A percentile compares a stretch with the other conserved stretches of the same genome.
Evolutionary conservation across 1,139 yeast genomes (phyloP).

Genomic region (Diutina pseudorugosa): DNA sequence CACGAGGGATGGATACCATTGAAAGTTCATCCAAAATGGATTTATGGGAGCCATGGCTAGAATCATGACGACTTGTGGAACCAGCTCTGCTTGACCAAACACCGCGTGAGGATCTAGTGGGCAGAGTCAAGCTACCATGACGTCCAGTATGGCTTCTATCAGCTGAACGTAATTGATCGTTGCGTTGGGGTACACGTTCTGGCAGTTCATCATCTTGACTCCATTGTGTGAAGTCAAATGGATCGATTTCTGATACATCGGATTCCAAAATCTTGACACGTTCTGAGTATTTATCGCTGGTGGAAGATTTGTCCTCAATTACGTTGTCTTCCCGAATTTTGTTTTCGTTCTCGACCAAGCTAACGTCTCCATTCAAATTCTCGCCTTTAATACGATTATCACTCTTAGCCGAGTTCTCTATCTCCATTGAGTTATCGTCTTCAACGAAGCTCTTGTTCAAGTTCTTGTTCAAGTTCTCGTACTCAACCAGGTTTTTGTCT

Average conservation of each 20-base stretch:
- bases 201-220: neutral
- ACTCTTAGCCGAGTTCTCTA: too few species aligned
- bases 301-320: too few species aligned
- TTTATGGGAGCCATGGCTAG: neutral
- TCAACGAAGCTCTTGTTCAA: too few species aligned
- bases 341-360: too few species aligned
- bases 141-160: neutral
- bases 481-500: too few species aligned
- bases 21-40: neutral
- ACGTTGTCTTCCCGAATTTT: too few species aligned
- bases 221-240: constrained; percentile 1
- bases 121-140: neutral
- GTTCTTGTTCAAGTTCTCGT: too few species aligned
- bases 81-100: neutral
- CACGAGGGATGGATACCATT: neutral
- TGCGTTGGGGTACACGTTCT: neutral
- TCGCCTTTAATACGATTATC: too few species aligned
- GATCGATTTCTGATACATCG: neutral
- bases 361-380: too few species aligned
- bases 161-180: neutral
- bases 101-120: neutral
- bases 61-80: neutral
- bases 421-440: too few species aligned
- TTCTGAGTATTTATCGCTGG: too few species aligned
- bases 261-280: neutral